These are phyloP conservation scores for Venturiaceae sp. DNA, from an alignment of 2,329 filamentous ascomycete genomes.

Conservation along the genomic window DNA sequence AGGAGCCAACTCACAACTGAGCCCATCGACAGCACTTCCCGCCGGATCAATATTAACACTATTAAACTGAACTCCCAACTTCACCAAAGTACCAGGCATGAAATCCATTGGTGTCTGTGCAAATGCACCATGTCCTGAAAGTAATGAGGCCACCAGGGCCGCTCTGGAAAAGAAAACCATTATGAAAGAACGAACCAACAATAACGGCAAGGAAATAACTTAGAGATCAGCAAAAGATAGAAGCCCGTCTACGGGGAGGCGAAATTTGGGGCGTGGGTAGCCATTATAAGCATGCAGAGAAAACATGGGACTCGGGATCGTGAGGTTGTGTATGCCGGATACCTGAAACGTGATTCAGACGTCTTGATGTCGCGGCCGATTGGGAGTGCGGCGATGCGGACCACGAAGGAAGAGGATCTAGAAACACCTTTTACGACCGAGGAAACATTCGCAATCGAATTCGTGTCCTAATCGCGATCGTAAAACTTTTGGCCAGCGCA, in stretches of 20 bases:
- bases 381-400: background rate
- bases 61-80: slow-evolving; percentile 3
- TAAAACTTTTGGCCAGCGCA: background rate
- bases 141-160: slow-evolving; percentile 1
- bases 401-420: background rate
- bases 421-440: background rate
- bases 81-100: slow-evolving; percentile 6
- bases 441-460: background rate
- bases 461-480: background rate
- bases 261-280: background rate
- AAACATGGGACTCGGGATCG: background rate
- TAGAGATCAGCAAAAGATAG: background rate
- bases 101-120: slow-evolving; percentile 10
- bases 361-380: background rate
- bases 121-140: background rate
- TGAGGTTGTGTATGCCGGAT: background rate
- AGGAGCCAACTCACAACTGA: background rate
- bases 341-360: background rate
- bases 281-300: background rate
- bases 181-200: background rate
- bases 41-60: slow-evolving; percentile 6
- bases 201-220: background rate
- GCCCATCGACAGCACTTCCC: background rate
- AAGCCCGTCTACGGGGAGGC: background rate
- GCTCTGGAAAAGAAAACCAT: background rate